phyloP scores from a whole-genome alignment of 805 yeast species.

The Saccharomyces paradoxus region DNA sequence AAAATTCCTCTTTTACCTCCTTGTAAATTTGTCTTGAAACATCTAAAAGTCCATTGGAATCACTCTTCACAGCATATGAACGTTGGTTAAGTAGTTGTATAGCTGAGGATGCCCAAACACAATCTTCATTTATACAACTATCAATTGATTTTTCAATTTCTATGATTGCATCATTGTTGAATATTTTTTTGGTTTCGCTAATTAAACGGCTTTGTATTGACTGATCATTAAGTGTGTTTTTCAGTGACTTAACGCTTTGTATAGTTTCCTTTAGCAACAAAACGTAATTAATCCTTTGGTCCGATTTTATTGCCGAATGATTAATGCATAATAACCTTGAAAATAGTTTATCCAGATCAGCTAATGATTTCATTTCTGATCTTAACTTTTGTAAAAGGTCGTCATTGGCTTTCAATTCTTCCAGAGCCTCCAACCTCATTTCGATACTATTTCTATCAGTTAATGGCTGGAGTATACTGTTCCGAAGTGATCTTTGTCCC shows the following conservation, averaged over 20 bases:
- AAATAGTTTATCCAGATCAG: conserved; percentile 38
- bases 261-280: conserved; percentile 35
- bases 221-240: conserved; percentile 7
- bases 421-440: conserved; percentile 32
- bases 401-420: conserved; percentile 27
- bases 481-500: conserved; percentile 38
- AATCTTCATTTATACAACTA: conserved; percentile 35
- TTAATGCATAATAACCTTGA: conserved; percentile 29
- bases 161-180: conserved; percentile 19
- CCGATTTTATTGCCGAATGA: conserved; percentile 19
- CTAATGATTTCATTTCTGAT: conserved; percentile 21
- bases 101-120: conserved; percentile 34
- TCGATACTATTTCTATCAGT: conserved; percentile 32
- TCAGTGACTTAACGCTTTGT: background rate
- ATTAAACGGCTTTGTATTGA: conserved; percentile 14
- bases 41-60: conserved; percentile 39
- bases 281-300: conserved; percentile 36
- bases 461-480: conserved; percentile 41
- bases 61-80: conserved; percentile 38
- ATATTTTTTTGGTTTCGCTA: conserved; percentile 26
- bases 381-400: conserved; percentile 13
- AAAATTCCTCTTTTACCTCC: conserved; percentile 32
- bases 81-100: conserved; percentile 38
- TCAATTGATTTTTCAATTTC: conserved; percentile 24
- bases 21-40: conserved; percentile 37